Conservation (phyloP, 2,329 filamentous ascomycete species). For the Hirsutella minnesotensis region DNA sequence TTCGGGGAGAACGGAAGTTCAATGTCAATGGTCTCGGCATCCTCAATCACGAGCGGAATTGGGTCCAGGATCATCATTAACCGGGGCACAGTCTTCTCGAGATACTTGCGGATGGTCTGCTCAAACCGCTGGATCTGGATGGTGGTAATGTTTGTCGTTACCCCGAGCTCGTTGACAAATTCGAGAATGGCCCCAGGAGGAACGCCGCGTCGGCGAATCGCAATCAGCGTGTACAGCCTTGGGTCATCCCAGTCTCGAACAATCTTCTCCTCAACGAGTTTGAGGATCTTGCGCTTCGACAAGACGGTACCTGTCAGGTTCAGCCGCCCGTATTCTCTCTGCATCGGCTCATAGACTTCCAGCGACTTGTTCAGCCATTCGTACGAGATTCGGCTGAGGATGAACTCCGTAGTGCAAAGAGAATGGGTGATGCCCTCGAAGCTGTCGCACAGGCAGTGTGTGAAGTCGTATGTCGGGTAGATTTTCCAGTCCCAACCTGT, state of each 20-base stretch:
- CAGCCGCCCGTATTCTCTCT: slow-evolving; percentile 59
- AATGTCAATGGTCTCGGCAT: slow-evolving; percentile 50
- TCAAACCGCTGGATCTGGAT: slow-evolving; percentile 81
- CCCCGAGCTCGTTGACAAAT: slow-evolving; percentile 84
- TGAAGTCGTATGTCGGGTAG: slow-evolving; percentile 91
- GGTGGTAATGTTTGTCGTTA: slow-evolving; percentile 68
- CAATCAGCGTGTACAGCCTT: slow-evolving; percentile 77
- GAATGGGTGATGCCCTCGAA: slow-evolving; percentile 89
- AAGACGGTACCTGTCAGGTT: slow-evolving; percentile 78
- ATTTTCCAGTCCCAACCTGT: slow-evolving; percentile 82
- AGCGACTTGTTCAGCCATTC: slow-evolving; percentile 79
- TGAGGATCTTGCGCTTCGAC: slow-evolving; percentile 73
- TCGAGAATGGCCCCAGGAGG: slow-evolving; percentile 80
- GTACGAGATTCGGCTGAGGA: slow-evolving; percentile 73
- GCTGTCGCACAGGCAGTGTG: slow-evolving; percentile 82
- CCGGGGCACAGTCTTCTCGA: slow-evolving; percentile 78
- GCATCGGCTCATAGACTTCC: slow-evolving; percentile 83
- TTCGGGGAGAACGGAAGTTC: slow-evolving; percentile 76
- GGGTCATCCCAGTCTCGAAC: slow-evolving; percentile 90
- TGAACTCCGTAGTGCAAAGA: slow-evolving; percentile 87
- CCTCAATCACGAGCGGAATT: slow-evolving; percentile 69
- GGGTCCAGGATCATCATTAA: slow-evolving; percentile 86
- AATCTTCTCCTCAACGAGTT: slow-evolving; percentile 64
- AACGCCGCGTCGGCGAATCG: slow-evolving; percentile 70
- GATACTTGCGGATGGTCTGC: slow-evolving; percentile 70